These are phyloP conservation scores for Globisporangium perplexum DNA, from an alignment of 352 stramenopile species.

Conservation along the genomic window DNA sequence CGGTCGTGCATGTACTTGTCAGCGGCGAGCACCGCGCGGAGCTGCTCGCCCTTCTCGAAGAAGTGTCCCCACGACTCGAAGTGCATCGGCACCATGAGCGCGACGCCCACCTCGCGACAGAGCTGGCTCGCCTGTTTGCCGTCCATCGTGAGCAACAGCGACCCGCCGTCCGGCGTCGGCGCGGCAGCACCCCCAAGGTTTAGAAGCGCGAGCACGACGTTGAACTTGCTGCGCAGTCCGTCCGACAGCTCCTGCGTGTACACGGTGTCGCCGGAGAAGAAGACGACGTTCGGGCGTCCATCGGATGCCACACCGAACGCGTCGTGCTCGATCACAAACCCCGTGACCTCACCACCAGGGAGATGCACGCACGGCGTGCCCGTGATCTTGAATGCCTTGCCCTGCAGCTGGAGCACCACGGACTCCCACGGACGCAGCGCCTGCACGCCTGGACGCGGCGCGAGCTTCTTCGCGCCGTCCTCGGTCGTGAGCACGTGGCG, in stretches of 20 bases:
- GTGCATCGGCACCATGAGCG: slow-evolving; percentile 32
- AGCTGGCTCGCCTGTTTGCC: slow-evolving; percentile 15
- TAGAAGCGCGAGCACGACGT: slow-evolving; percentile 27
- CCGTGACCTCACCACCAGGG: slow-evolving; percentile 23
- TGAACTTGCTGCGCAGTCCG: slow-evolving; percentile 21
- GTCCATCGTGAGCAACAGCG: slow-evolving; percentile 27
- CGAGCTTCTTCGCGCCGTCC: slow-evolving; percentile 34
- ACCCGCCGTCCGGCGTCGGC: slow-evolving; percentile 8
- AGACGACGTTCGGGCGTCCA: slow-evolving; percentile 29
- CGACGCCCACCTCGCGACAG: slow-evolving; percentile 17
- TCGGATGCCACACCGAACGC: slow-evolving; percentile 25
- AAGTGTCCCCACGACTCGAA: slow-evolving; percentile 42
- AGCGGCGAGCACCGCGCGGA: slow-evolving; percentile 8
- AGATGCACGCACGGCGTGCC: slow-evolving; percentile 31
- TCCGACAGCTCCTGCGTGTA: slow-evolving; percentile 23
- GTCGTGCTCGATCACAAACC: slow-evolving; percentile 28
- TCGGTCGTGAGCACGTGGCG: slow-evolving; percentile 29
- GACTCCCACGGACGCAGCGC: slow-evolving; percentile 27
- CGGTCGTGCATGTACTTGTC: slow-evolving; percentile 20
- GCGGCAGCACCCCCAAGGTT: slow-evolving; percentile 26
- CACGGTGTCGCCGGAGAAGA: slow-evolving; percentile 32
- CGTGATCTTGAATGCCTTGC: slow-evolving; percentile 34
- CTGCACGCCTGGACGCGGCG: slow-evolving; percentile 27
- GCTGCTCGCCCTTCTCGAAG: slow-evolving; percentile 7
- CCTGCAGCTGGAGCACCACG: slow-evolving; percentile 17